phyloP scores from a whole-genome alignment of 306 rosid species.

The Malus sylvestris region DNA sequence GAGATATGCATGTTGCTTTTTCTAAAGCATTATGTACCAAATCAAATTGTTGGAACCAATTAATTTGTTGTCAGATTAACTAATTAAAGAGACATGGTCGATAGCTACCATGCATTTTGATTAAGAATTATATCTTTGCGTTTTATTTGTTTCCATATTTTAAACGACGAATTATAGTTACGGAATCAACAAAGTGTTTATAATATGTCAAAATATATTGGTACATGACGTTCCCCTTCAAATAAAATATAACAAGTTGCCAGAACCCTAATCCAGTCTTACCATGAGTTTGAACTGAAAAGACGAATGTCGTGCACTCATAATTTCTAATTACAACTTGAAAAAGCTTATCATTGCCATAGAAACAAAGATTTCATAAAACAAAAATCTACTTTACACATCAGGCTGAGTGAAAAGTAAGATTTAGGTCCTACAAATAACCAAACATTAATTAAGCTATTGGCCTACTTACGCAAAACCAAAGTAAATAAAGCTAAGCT shows the following conservation, averaged over 20 bases:
- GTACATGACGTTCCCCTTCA: neutral
- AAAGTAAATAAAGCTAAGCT: constrained; percentile 7
- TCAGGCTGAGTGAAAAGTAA: constrained; percentile 36
- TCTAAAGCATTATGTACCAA: neutral
- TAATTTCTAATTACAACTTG: too few relatives aligned
- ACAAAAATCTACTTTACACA: constrained; percentile 38
- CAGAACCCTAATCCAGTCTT: too few relatives aligned
- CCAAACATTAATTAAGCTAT: constrained; percentile 20
- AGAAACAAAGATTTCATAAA: constrained; percentile 15
- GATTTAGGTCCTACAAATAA: constrained; percentile 34
- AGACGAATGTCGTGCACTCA: too few relatives aligned
- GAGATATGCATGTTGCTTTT: neutral
- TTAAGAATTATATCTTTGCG: neutral
- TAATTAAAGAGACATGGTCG: neutral
- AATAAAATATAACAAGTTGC: too few relatives aligned
- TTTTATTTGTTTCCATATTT: neutral
- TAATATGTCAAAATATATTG: too few relatives aligned
- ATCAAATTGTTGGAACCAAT: neutral
- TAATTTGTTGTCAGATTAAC: neutral
- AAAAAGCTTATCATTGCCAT: neutral
- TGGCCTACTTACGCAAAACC: constrained; percentile 15
- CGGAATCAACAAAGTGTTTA: neutral
- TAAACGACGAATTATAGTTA: too few relatives aligned
- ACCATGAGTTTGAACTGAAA: too few relatives aligned
- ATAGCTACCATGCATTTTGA: neutral